A percentile compares a stretch with the other conserved stretches of the same genome.
These are phyloP conservation scores for Mortierella claussenii DNA, from an alignment of 192 early-diverging fungal species.

Conservation along the genomic window DNA sequence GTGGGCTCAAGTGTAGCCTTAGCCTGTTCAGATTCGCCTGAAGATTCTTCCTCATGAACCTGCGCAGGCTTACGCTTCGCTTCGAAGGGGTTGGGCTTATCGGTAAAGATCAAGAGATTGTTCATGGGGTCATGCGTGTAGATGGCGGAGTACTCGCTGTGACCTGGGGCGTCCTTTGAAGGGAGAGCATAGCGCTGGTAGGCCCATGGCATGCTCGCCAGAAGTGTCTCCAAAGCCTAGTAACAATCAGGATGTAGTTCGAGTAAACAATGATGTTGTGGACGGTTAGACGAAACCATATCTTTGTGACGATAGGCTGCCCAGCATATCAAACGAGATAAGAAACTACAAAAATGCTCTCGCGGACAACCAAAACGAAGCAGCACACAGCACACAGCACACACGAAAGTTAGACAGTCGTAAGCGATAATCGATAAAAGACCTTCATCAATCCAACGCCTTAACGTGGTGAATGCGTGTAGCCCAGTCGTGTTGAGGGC, in stretches of 20 bases:
- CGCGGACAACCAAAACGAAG: too few species aligned
- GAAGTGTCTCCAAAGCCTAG: constrained; percentile 32
- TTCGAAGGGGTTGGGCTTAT: constrained; percentile 63
- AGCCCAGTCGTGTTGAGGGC: too few species aligned
- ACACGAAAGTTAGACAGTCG: too few species aligned
- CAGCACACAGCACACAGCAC: too few species aligned
- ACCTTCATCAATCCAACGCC: too few species aligned
- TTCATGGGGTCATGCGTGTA: constrained; percentile 82
- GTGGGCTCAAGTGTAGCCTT: background rate
- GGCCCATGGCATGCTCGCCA: constrained; percentile 34
- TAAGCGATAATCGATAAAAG: too few species aligned
- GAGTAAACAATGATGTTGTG: background rate
- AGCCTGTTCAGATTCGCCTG: constrained; percentile 1
- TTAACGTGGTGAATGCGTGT: too few species aligned
- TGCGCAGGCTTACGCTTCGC: constrained; percentile 23
- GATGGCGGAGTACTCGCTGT: constrained; percentile 42
- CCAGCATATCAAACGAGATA: too few species aligned
- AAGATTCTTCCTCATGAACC: background rate
- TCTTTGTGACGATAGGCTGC: too few species aligned
- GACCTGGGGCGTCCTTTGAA: constrained; percentile 4
- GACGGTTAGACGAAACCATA: too few species aligned
- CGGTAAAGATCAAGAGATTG: constrained; percentile 80
- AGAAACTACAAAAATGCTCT: constrained; percentile 4
- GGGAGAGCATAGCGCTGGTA: constrained; percentile 38
- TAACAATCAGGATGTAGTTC: background rate